Conservation (phyloP, 2,329 filamentous ascomycete species). For the Pseudonectria buxi region DNA sequence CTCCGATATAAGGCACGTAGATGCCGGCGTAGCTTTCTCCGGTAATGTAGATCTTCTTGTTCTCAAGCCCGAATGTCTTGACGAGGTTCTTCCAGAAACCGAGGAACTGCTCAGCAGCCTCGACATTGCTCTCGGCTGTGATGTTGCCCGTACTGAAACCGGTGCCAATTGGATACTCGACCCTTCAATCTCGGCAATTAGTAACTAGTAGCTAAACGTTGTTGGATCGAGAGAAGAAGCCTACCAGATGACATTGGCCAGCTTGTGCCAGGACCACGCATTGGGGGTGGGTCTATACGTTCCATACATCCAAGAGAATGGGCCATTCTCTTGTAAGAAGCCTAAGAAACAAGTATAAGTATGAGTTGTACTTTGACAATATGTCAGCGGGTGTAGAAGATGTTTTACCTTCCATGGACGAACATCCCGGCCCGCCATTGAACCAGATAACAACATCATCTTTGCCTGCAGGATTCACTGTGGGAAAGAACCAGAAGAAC, state of each 20-base stretch:
- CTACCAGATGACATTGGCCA: slow-evolving; percentile 43
- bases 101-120: slow-evolving; percentile 60
- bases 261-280: slow-evolving; percentile 52
- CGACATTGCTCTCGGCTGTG: slow-evolving; percentile 55
- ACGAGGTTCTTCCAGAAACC: slow-evolving; percentile 72
- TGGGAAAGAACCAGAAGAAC: slow-evolving; percentile 18
- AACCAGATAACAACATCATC: slow-evolving; percentile 18
- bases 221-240: too few relatives aligned
- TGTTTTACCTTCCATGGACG: too few relatives aligned
- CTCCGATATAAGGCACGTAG: slow-evolving; percentile 62
- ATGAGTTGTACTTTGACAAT: too few relatives aligned
- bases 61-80: slow-evolving; percentile 56
- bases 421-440: slow-evolving; percentile 13
- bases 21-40: slow-evolving; percentile 48
- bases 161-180: slow-evolving; percentile 59
- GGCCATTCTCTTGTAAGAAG: slow-evolving; percentile 66
- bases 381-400: too few relatives aligned
- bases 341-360: too few relatives aligned
- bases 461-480: slow-evolving; percentile 15
- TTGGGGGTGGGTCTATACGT: slow-evolving; percentile 59
- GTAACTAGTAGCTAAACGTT: not conserved
- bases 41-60: slow-evolving; percentile 62
- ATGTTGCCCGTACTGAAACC: slow-evolving; percentile 59
- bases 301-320: slow-evolving; percentile 61
- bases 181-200: slow-evolving; percentile 28